Evolutionary conservation across 805 yeast species (phyloP), one percentile per base, ranked within the genome.

Genomic region (Wickerhamiella nectarea): DNA sequence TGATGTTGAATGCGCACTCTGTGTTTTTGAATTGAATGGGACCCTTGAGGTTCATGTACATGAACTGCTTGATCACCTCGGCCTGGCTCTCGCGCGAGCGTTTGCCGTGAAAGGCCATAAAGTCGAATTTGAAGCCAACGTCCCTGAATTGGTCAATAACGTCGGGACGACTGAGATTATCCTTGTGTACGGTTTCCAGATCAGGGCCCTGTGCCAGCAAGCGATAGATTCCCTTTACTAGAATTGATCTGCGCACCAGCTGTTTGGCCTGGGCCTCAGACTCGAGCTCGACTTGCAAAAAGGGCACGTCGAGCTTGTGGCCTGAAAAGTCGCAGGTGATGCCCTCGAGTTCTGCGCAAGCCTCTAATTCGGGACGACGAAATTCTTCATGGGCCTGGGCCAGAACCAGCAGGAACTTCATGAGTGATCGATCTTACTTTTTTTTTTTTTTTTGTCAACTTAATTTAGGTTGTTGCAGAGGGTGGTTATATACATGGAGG

Each of bases 311-410:
- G 35, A 71, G 77, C 45, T 67, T 66, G 56, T 84, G 84, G 6
- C 57, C 55, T 12, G 74, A 60, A 40, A 85, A 63, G 56, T 84
- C 87, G 6, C 81, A 65, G 1, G 47, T 50, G 2, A 91, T 63
- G 14, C 63, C 62, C 50, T 72, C 63, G 42, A 81, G 60, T 26
- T 74, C 76, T 0, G 96, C 96, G 36, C 91, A 62, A 0, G 96
- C 79, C 52, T 80, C 85, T 28, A 91, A 63, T 62, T 89, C 98
- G 0, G 94, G 83, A 29, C 63, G 62, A 39, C 97, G 69, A 61
- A 89, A 89, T 47, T 73, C 70, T 41, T 79, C 76, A 56, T 85
- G 86, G 34, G 78, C 72, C 61, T 87, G 95, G 3, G 95, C 95
- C 56, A 91, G 69, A 56, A 80, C 76, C n/a, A 91, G 66, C 38